phyloP scores from a whole-genome alignment of 345 rosid species.

The thale cress (Arabidopsis thaliana) region TAIR10.1 NC_003070.9:27043001-27043500 shows the following conservation, averaged over 20 bases:
- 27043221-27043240: slow-evolving; percentile 11
- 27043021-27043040: background rate
- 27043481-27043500: too few relatives aligned
- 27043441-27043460: background rate
- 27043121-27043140: too few relatives aligned
- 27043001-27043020: background rate
- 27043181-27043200: slow-evolving; percentile 24
- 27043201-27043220: slow-evolving; percentile 27
- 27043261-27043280: background rate
- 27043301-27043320: background rate
- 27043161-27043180: slow-evolving; percentile 21
- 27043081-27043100: slow-evolving; percentile 20
- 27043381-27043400: background rate
- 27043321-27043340: too few relatives aligned
- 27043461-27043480: too few relatives aligned
- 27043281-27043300: background rate
- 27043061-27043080: background rate
- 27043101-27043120: too few relatives aligned
- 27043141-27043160: background rate
- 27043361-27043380: background rate
- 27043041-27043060: background rate
- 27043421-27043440: background rate
- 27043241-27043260: background rate
- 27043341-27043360: too few relatives aligned
- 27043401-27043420: background rate